These are phyloP conservation scores for Seiridium cupressi DNA, from an alignment of 2,329 filamentous ascomycete genomes.

Conservation along the genomic window DNA sequence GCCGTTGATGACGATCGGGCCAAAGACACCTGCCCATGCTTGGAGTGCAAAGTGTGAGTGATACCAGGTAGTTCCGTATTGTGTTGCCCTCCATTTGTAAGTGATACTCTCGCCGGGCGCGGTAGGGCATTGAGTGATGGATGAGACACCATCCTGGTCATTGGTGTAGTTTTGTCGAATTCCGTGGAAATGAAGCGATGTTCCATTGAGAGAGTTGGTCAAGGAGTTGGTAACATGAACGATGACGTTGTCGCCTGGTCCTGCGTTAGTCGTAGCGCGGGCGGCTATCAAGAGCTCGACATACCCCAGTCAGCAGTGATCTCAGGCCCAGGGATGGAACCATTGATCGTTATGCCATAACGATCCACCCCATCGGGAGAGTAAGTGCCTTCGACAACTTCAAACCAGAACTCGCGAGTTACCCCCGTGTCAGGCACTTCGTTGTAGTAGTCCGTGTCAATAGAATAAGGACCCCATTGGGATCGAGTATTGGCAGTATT, in stretches of 20 bases:
- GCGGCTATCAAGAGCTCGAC: slow-evolving; percentile 25
- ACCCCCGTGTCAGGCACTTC: slow-evolving; percentile 44
- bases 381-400: slow-evolving; percentile 35
- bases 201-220: slow-evolving; percentile 47
- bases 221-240: slow-evolving; percentile 53
- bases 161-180: slow-evolving; percentile 53
- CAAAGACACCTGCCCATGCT: slow-evolving; percentile 50
- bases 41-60: slow-evolving; percentile 56
- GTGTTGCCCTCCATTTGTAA: slow-evolving; percentile 52
- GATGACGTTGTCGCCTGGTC: slow-evolving; percentile 26
- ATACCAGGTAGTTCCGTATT: slow-evolving; percentile 57
- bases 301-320: slow-evolving; percentile 49
- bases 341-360: slow-evolving; percentile 48
- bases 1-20: slow-evolving; percentile 59
- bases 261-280: neutral
- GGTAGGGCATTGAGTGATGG: slow-evolving; percentile 47
- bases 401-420: slow-evolving; percentile 47
- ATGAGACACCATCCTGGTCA: slow-evolving; percentile 54
- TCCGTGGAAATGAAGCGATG: slow-evolving; percentile 62
- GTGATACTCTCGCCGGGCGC: slow-evolving; percentile 50
- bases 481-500: slow-evolving; percentile 5
- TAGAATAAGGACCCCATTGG: slow-evolving; percentile 37
- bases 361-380: slow-evolving; percentile 45
- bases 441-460: slow-evolving; percentile 44
- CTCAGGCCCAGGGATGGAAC: slow-evolving; percentile 57